Conservation (phyloP, 768 basidiomycete species). For the Coprinopsis sp. region DNA sequence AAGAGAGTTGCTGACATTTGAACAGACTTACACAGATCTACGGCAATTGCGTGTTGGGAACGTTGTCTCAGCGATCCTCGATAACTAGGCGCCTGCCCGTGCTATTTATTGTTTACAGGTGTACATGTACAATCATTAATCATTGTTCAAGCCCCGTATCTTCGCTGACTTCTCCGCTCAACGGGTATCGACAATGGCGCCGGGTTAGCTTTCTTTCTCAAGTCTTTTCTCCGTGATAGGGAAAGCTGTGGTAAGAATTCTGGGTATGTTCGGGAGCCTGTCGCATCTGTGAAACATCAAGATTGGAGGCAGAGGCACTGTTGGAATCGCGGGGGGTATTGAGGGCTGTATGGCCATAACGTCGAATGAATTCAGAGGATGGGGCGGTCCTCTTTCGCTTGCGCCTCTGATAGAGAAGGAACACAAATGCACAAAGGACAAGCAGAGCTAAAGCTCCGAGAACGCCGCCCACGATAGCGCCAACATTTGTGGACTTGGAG, state of each 20-base stretch:
- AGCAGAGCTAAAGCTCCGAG: conserved; percentile 44
- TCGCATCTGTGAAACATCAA: too few relatives aligned
- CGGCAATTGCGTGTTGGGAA: conserved; percentile 86
- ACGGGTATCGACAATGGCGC: too few relatives aligned
- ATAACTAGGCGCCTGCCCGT: conserved; percentile 45
- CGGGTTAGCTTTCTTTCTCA: too few relatives aligned
- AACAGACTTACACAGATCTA: conserved; percentile 95
- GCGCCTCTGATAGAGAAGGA: conserved; percentile 40
- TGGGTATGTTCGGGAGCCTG: too few relatives aligned
- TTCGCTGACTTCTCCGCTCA: too few relatives aligned
- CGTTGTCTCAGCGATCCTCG: conserved; percentile 89
- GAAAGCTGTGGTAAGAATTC: too few relatives aligned
- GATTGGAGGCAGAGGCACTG: too few relatives aligned
- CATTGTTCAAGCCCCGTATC: too few relatives aligned
- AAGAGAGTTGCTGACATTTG: conserved; percentile 3
- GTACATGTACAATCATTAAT: too few relatives aligned
- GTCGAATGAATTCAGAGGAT: conserved; percentile 50
- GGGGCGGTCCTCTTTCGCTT: conserved; percentile 43
- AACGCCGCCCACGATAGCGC: conserved; percentile 50
- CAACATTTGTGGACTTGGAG: conserved; percentile 25
- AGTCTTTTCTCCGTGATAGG: too few relatives aligned
- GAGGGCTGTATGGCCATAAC: conserved; percentile 3
- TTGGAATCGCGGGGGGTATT: too few relatives aligned
- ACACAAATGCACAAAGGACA: conserved; percentile 26
- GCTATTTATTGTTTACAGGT: too few relatives aligned